phyloP scores from a whole-genome alignment of 805 yeast genomes.

The Yarrowia bubula region DNA sequence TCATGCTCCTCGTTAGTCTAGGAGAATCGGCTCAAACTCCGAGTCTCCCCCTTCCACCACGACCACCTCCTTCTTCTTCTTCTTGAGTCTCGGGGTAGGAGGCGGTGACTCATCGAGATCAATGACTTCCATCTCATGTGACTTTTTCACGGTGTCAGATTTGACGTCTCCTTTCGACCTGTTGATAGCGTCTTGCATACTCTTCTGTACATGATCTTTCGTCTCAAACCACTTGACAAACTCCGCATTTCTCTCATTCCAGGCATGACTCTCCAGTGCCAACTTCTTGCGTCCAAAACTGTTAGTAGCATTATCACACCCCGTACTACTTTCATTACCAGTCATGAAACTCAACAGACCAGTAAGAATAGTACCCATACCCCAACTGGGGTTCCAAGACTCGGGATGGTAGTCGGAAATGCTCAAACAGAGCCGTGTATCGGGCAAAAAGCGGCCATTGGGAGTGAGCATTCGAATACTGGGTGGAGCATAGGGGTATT shows the following conservation, averaged over 20 bases:
- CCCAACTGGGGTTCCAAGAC: constrained; percentile 96
- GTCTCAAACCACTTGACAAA: constrained; percentile 1
- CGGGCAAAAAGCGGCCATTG: constrained; percentile 60
- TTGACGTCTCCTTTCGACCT: not conserved
- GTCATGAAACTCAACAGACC: constrained; percentile 93
- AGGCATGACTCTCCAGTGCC: constrained; percentile 60
- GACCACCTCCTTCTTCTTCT: constrained; percentile 14
- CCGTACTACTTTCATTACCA: constrained; percentile 79
- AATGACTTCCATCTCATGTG: not conserved
- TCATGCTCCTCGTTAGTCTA: not conserved
- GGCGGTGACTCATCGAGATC: constrained; percentile 18
- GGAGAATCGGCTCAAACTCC: constrained; percentile 12
- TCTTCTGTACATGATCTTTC: not conserved
- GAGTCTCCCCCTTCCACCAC: constrained; percentile 10
- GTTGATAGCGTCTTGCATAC: not conserved
- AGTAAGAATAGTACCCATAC: constrained; percentile 80
- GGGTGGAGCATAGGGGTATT: constrained; percentile 90
- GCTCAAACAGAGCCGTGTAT: constrained; percentile 79
- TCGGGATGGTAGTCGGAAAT: constrained; percentile 95
- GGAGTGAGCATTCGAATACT: constrained; percentile 81
- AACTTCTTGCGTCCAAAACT: constrained; percentile 54
- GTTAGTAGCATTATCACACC: constrained; percentile 55
- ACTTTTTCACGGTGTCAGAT: not conserved
- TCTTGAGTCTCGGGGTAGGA: not conserved
- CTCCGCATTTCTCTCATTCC: constrained; percentile 45